Base-by-base conservation (phyloP, 192 early-diverging fungal genomes). In the Pilaira anomala region DNA sequence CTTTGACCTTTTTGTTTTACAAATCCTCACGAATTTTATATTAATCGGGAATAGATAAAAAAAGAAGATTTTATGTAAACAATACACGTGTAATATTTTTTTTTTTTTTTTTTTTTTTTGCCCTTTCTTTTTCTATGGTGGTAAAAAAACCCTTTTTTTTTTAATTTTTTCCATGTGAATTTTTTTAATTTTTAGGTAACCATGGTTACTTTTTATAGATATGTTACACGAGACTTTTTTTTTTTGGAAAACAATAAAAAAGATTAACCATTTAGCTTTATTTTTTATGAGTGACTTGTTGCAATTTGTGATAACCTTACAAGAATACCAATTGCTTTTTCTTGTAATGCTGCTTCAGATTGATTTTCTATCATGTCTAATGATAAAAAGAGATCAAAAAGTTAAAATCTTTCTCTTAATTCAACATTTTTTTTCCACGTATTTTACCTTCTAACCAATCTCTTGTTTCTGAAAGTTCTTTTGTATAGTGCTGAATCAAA, bases 361-460 rank as follows among this genome's bases (percentile, higher is more conserved):
- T 39, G 40, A 58, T 58, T 58, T 36, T 58, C 19, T 19, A 41
- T 13, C 14, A 42, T 42, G 12, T 3, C 55, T 14, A 19, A 6
- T 18, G 4, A 11, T 46, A 18, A 58, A 58, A 41, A 24, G 11
- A 58, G 22, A 22, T 12, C 18, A 6, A 24, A 39, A 19, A 25
- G 16, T n/a, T n/a, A n/a, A n/a, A n/a, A n/a, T n/a, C n/a, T n/a
- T n/a, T n/a, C n/a, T n/a, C n/a, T n/a, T n/a, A n/a, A n/a, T n/a
- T n/a, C n/a, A n/a, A n/a, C n/a, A n/a, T 22, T 51, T 58, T 7
- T 42, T 21, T 62, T 1, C 12, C 36, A 42, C 8, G 19, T 6
- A 13, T 30, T 39, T 61, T 66, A 65, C 69, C 51, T 41, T 58
- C 39, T 51, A 60, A 18, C 64, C 63, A 71, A 26, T 61, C 64